phyloP scores from a whole-genome alignment of 257 asterid genomes.

The Plantago major region DNA sequence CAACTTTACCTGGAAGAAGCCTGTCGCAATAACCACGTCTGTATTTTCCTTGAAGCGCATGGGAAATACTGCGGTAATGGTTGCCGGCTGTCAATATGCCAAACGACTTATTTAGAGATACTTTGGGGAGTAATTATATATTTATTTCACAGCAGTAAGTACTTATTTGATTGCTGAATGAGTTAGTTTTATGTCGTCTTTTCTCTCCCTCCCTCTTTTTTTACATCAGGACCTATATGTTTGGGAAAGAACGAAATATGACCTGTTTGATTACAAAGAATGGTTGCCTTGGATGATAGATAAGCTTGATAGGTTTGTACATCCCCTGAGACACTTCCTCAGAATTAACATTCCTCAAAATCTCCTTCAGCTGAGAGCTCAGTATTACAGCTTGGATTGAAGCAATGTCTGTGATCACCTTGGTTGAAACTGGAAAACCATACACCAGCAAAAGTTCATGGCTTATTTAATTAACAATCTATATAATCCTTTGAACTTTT shows the following conservation, averaged over 20 bases:
- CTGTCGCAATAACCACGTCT: constrained; percentile 68
- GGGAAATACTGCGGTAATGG: constrained; percentile 73
- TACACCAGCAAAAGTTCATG: neutral
- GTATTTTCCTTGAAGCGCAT: constrained; percentile 80
- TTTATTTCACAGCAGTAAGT: no score
- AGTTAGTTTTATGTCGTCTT: neutral
- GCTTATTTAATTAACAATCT: no score
- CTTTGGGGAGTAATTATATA: no score
- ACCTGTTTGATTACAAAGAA: constrained; percentile 81
- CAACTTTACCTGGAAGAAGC: constrained; percentile 67
- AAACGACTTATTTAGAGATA: neutral
- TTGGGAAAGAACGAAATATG: neutral
- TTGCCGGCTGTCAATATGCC: constrained; percentile 45
- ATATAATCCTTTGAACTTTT: no score
- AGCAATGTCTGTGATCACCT: constrained; percentile 45
- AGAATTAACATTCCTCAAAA: constrained; percentile 51
- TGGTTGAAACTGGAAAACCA: constrained; percentile 33
- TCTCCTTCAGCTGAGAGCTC: constrained; percentile 79
- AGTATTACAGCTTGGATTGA: constrained; percentile 73
- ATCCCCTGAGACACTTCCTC: constrained; percentile 42
- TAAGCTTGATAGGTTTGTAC: constrained; percentile 61
- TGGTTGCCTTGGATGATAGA: constrained; percentile 72
- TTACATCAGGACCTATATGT: neutral
- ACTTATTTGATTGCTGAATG: neutral
- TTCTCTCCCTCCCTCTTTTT: neutral